Base-by-base conservation (phyloP, 257 asterid genomes). In the Solanum bulbocastanum region DNA sequence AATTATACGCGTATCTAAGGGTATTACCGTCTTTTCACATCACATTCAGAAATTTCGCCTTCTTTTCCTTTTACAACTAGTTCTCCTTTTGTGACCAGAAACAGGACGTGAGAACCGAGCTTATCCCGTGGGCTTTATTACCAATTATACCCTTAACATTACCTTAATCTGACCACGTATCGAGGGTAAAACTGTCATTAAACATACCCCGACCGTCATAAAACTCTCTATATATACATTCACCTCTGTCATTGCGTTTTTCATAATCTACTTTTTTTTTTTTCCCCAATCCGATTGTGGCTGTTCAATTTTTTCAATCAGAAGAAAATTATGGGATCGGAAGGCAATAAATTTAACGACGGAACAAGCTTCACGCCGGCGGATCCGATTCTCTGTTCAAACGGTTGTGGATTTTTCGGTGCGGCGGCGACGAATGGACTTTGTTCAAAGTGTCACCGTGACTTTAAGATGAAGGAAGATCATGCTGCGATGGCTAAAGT, bases 321-420 rank as follows among this genome's bases (percentile, higher is more conserved):
- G 52, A 36, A 10, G 16, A 14, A 8, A 35, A 5, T 3, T 8
- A 93, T 93, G 95, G 90, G 91, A 46, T 88, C 95, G 1, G 92
- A 91, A 52, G 94, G 90, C 46, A 92, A 91, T 87, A 87, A 90
- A 71, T 88, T 91, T 35, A 88, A 86, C 88, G 91, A 88, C 32
- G 91, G 88, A 25, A 88, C 91, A 7, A 88, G 92, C 44, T 92
- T 83, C 25, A 90, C 85, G 84, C 89, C 92, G 66, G 86, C 94
- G 56, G 93, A 91, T 78, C 89, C 88, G 78, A 36, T 76, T n/a
- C 73, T 85, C 2, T 92, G 96, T 83, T 68, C 87, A 14, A 87
- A 87, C 33, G 92, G 94, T 35, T 93, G 96, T 82, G 94, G 96
- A 6, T 92, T 92, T 83, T 93, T 89, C 66, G 95, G 95, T 36